phyloP scores from a whole-genome alignment of 768 basidiomycete species.

The Macrolepiota albuminosa region DNA sequence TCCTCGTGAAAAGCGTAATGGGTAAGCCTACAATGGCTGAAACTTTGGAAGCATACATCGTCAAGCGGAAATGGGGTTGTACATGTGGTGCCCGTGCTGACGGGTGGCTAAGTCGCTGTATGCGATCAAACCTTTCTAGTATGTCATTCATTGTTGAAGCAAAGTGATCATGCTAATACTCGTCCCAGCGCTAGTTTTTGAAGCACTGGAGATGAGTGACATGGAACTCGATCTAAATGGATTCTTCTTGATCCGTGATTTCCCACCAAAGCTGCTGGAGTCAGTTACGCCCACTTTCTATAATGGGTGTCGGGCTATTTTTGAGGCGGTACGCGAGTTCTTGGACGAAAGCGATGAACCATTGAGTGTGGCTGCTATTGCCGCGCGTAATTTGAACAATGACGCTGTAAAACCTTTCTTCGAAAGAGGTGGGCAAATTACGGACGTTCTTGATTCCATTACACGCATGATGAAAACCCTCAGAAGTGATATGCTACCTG shows the following conservation, averaged over 20 bases:
- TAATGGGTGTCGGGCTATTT: conserved; percentile 19
- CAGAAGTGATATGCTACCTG: conserved; percentile 10
- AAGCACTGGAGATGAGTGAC: neutral
- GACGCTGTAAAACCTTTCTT: conserved; percentile 11
- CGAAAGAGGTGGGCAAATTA: conserved; percentile 20
- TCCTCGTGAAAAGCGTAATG: neutral
- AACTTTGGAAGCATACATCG: conserved; percentile 12
- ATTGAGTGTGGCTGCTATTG: conserved; percentile 1
- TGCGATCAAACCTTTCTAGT: conserved; percentile 5
- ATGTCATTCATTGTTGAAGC: neutral
- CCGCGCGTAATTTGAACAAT: neutral
- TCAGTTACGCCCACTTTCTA: conserved; percentile 18
- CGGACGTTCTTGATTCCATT: conserved; percentile 23
- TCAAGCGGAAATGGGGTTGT: conserved; percentile 17
- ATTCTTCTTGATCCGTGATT: neutral
- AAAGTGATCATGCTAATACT: neutral
- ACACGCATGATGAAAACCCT: conserved; percentile 12
- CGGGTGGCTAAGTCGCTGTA: conserved; percentile 16
- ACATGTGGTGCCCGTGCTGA: conserved; percentile 7
- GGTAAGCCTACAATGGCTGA: neutral
- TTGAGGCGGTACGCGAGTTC: conserved; percentile 14
- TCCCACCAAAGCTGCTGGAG: conserved; percentile 2
- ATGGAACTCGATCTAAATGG: neutral
- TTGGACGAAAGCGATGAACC: conserved; percentile 5
- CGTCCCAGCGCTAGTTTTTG: neutral